Conservation (phyloP, 495 filamentous ascomycete genomes). For the Wilcoxina mikolae region DNA sequence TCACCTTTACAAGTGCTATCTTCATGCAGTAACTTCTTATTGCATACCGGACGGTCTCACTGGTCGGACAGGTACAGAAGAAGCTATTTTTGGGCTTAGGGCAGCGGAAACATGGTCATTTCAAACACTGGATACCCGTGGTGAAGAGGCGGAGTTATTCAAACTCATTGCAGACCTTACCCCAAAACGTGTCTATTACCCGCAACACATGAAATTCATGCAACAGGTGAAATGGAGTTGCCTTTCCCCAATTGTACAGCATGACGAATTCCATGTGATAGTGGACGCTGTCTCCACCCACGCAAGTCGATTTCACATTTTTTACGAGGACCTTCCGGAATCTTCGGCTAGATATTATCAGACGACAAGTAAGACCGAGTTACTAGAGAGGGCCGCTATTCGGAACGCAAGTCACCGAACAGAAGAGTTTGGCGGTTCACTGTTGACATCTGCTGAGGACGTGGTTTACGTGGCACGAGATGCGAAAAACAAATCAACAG, state of each 20-base stretch:
- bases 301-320: slow-evolving; percentile 20
- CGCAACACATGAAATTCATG: slow-evolving; percentile 35
- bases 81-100: slow-evolving; percentile 38
- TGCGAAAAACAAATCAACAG: not conserved
- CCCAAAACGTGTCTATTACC: slow-evolving; percentile 44
- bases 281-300: slow-evolving; percentile 36
- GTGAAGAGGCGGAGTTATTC: slow-evolving; percentile 34
- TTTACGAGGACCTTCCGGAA: too few species aligned
- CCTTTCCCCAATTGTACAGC: slow-evolving; percentile 38
- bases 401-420: slow-evolving; percentile 37
- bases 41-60: slow-evolving; percentile 46
- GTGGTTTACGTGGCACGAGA: slow-evolving; percentile 7
- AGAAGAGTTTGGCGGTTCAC: slow-evolving; percentile 35
- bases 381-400: slow-evolving; percentile 34
- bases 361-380: not conserved
- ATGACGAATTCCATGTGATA: slow-evolving; percentile 33
- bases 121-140: slow-evolving; percentile 29
- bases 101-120: slow-evolving; percentile 41
- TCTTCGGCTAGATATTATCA: too few species aligned
- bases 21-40: slow-evolving; percentile 49
- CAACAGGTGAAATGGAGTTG: slow-evolving; percentile 39
- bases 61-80: slow-evolving; percentile 45
- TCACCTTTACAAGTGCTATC: slow-evolving; percentile 39
- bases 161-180: slow-evolving; percentile 37
- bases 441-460: slow-evolving; percentile 1